Percentiles rank a stretch among this genome's conserved stretches.
Conservation (phyloP, 441 rosid genomes). For the Syzygium syzygioides region DNA sequence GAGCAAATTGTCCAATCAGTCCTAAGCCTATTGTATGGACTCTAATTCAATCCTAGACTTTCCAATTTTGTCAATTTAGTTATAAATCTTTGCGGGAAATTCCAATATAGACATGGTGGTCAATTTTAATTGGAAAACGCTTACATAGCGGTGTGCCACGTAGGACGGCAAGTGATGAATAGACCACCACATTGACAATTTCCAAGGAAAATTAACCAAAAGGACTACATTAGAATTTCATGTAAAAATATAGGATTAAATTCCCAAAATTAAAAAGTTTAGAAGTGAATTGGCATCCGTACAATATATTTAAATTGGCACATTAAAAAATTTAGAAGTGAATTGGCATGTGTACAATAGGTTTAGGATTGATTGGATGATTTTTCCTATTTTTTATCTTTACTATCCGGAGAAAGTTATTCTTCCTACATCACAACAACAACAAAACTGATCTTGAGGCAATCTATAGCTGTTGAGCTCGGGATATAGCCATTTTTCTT, state of each 20-base stretch:
- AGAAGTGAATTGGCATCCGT: not conserved
- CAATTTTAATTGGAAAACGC: too few relatives aligned
- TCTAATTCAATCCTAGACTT: too few relatives aligned
- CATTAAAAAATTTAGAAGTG: not conserved
- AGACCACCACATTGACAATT: too few relatives aligned
- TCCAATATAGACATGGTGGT: too few relatives aligned
- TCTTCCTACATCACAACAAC: not conserved
- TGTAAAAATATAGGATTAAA: not conserved
- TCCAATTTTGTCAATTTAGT: too few relatives aligned
- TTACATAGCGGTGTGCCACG: too few relatives aligned
- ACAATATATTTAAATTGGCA: not conserved
- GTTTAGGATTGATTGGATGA: not conserved
- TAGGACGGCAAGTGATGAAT: too few relatives aligned
- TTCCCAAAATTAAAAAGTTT: not conserved
- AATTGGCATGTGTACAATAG: not conserved
- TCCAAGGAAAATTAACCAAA: not conserved
- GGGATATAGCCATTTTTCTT: not conserved
- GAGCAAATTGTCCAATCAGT: too few relatives aligned
- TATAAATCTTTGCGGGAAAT: too few relatives aligned
- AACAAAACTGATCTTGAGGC: not conserved
- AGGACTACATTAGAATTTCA: not conserved
- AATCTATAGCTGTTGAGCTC: not conserved
- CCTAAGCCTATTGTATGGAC: too few relatives aligned
- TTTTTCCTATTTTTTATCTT: not conserved
- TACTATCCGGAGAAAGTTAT: not conserved